A percentile compares a stretch with the other conserved stretches of the same genome.
Conservation (phyloP, 2,329 filamentous ascomycete genomes). For the Fusarium sororula region DNA sequence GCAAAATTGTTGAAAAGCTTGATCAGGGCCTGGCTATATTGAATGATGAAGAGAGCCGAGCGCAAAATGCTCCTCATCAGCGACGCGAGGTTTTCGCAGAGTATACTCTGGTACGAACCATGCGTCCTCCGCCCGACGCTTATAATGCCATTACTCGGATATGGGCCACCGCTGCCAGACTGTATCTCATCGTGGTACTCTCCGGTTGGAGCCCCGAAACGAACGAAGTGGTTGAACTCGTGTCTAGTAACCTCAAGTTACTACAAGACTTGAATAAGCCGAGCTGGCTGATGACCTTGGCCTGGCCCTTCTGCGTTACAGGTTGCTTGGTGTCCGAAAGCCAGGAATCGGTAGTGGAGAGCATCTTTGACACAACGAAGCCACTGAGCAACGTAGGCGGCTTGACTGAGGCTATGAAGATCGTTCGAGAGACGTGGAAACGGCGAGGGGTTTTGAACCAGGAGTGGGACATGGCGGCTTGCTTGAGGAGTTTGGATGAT, state of each 20-base stretch:
- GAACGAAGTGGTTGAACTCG: neutral
- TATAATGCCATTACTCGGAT: neutral
- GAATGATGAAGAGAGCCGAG: neutral
- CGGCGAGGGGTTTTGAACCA: neutral
- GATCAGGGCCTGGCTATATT: neutral
- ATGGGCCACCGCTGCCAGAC: neutral
- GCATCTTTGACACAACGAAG: neutral
- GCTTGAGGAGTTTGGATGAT: slow-evolving; percentile 47
- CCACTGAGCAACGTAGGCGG: neutral
- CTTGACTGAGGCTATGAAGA: neutral
- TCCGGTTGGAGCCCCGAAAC: neutral
- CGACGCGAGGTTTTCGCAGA: neutral
- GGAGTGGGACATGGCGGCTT: slow-evolving; percentile 19
- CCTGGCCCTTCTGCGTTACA: slow-evolving; percentile 19
- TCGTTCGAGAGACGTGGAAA: slow-evolving; percentile 2
- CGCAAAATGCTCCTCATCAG: neutral
- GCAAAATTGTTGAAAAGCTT: neutral
- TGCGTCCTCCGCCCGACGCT: neutral
- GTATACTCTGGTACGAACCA: neutral
- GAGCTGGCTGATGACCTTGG: neutral
- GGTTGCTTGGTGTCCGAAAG: neutral
- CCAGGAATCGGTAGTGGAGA: neutral
- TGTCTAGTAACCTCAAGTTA: neutral
- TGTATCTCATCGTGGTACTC: neutral
- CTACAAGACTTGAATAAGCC: neutral